Conservation (phyloP, 2,329 filamentous ascomycete genomes). For the Sarocladium brachiariae region DNA sequence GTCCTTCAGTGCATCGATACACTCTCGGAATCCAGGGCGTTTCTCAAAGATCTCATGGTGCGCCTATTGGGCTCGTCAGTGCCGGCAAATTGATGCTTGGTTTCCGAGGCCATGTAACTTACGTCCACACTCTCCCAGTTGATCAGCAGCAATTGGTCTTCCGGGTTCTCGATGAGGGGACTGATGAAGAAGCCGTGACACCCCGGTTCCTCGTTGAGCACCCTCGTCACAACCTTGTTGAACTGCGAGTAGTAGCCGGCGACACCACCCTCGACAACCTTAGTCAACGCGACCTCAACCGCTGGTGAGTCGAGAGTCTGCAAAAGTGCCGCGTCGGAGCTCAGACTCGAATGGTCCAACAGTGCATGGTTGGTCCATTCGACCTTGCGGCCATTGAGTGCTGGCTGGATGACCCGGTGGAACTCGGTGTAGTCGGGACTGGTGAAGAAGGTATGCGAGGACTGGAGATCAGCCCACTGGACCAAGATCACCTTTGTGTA, state of each 20-base stretch:
- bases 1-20: slow-evolving; percentile 10
- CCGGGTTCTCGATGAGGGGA: slow-evolving; percentile 10
- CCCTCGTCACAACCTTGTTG: slow-evolving; percentile 7
- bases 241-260: slow-evolving; percentile 11
- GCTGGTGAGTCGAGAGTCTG: slow-evolving; percentile 9
- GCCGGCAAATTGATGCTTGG: background rate
- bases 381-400: slow-evolving; percentile 10
- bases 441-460: slow-evolving; percentile 11
- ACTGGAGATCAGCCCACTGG: slow-evolving; percentile 10
- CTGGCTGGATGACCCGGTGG: slow-evolving; percentile 10
- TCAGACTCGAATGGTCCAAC: background rate
- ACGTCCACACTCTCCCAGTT: slow-evolving; percentile 12
- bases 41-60: slow-evolving; percentile 12
- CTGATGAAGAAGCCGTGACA: slow-evolving; percentile 12
- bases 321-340: background rate
- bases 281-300: slow-evolving; percentile 11
- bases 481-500: slow-evolving; percentile 9
- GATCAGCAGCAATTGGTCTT: slow-evolving; percentile 10
- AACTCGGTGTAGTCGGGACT: slow-evolving; percentile 9
- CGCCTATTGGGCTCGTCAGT: background rate
- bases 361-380: slow-evolving; percentile 8
- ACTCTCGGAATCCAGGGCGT: slow-evolving; percentile 7
- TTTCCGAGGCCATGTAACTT: background rate
- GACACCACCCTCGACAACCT: slow-evolving; percentile 12
- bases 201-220: slow-evolving; percentile 10